A percentile compares a stretch with the other conserved stretches of the same genome.
Conservation (phyloP, 768 basidiomycete genomes). For the Boletus reticulatus region DNA sequence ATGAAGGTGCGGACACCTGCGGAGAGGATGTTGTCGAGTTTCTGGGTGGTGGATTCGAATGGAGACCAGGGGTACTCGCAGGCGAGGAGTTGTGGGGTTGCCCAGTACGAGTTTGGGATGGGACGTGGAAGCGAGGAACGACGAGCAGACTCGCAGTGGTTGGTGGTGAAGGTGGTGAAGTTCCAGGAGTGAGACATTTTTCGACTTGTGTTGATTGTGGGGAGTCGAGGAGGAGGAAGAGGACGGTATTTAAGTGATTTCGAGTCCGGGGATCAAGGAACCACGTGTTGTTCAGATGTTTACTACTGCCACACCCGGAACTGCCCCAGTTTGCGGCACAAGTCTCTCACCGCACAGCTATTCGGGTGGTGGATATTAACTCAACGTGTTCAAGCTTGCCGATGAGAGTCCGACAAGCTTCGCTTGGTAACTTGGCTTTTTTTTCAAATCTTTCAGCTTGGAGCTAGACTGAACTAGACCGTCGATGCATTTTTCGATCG, state of each 20-base stretch:
- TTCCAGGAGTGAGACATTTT: conserved; percentile 5
- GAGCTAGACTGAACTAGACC: conserved; percentile 9
- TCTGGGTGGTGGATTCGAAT: conserved; percentile 51
- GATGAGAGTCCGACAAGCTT: background rate
- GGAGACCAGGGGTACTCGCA: conserved; percentile 83
- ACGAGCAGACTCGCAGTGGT: background rate
- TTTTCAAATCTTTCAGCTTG: background rate
- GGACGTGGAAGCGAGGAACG: conserved; percentile 40
- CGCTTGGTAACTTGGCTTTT: background rate
- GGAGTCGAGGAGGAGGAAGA: background rate
- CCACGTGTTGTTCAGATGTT: too few species aligned
- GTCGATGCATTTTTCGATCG: conserved; percentile 7
- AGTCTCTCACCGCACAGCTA: conserved; percentile 16
- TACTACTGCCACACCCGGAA: conserved; percentile 6
- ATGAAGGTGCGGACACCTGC: conserved; percentile 80
- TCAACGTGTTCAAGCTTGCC: conserved; percentile 3
- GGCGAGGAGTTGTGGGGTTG: conserved; percentile 65
- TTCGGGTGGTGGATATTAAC: background rate
- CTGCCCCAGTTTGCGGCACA: background rate
- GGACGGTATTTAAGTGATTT: conserved; percentile 14
- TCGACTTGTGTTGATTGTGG: conserved; percentile 3
- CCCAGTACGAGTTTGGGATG: conserved; percentile 87
- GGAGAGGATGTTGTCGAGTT: conserved; percentile 68
- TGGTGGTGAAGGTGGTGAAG: conserved; percentile 13
- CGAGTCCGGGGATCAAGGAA: background rate